Conservation (phyloP, 164 flowering plant genomes). For the Chimonanthus praecox region DNA sequence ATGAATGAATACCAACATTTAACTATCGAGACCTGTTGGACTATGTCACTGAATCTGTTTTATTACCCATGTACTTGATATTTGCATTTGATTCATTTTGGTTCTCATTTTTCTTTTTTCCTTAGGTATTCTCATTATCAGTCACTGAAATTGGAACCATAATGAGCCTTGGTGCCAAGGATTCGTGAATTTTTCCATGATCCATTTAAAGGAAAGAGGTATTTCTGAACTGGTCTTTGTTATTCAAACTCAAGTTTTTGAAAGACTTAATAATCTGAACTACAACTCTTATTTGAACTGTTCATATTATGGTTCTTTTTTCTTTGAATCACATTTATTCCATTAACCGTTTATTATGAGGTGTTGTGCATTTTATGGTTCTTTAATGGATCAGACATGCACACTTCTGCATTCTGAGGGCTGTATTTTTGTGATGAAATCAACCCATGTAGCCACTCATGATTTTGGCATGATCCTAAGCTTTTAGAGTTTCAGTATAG, state of each 20-base stretch:
- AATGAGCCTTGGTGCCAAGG: constrained; percentile 71
- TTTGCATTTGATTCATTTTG: not conserved
- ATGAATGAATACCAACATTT: too few species aligned
- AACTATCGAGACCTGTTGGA: too few species aligned
- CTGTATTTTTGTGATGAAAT: too few species aligned
- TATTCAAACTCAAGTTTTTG: not conserved
- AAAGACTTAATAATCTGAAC: not conserved
- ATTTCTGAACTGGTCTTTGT: constrained; percentile 1
- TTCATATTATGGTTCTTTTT: too few species aligned
- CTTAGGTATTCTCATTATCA: constrained; percentile 82
- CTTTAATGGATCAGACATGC: not conserved
- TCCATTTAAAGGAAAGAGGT: constrained; percentile 86
- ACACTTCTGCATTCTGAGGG: too few species aligned
- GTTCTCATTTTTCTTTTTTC: not conserved
- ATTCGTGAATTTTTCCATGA: constrained; percentile 90
- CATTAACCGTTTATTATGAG: not conserved
- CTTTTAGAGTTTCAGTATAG: too few species aligned
- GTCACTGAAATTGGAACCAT: constrained; percentile 77
- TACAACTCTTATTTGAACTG: too few species aligned
- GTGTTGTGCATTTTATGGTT: not conserved
- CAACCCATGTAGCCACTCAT: too few species aligned
- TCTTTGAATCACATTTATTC: too few species aligned
- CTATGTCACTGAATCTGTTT: not conserved
- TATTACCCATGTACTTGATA: not conserved
- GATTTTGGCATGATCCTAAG: too few species aligned